phyloP scores from a whole-genome alignment of 805 yeast species.

The Candida pseudoglaebosa region DNA sequence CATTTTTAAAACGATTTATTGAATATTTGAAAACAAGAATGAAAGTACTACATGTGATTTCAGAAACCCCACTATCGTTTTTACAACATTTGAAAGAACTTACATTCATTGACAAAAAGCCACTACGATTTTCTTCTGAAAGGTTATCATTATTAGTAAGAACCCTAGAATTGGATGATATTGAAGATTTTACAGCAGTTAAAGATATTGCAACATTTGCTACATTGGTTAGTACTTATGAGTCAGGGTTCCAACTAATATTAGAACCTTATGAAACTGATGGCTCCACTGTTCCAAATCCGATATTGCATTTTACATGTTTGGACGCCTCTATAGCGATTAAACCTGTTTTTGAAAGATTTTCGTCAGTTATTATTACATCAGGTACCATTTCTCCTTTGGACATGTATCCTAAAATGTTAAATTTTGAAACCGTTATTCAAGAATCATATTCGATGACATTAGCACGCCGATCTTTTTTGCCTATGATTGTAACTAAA shows the following conservation, averaged over 20 bases:
- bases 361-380: slow-evolving; percentile 88
- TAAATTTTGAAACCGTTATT: slow-evolving; percentile 86
- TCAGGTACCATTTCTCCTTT: slow-evolving; percentile 98
- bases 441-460: slow-evolving; percentile 97
- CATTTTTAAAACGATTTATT: slow-evolving; percentile 86
- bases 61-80: slow-evolving; percentile 95
- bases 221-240: slow-evolving; percentile 91
- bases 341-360: slow-evolving; percentile 92
- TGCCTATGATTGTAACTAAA: slow-evolving; percentile 94
- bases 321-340: slow-evolving; percentile 97
- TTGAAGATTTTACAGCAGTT: slow-evolving; percentile 88
- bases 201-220: slow-evolving; percentile 98
- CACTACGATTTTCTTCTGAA: slow-evolving; percentile 87
- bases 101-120: slow-evolving; percentile 90
- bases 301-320: slow-evolving; percentile 88
- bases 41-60: slow-evolving; percentile 95
- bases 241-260: slow-evolving; percentile 84
- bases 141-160: slow-evolving; percentile 83
- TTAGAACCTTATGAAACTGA: slow-evolving; percentile 95
- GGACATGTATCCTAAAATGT: slow-evolving; percentile 98
- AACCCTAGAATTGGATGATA: slow-evolving; percentile 80
- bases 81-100: slow-evolving; percentile 88
- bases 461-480: slow-evolving; percentile 81
- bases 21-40: slow-evolving; percentile 94
- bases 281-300: slow-evolving; percentile 93